Conservation (phyloP, 805 yeast species). For the Spathaspora boniae region DNA sequence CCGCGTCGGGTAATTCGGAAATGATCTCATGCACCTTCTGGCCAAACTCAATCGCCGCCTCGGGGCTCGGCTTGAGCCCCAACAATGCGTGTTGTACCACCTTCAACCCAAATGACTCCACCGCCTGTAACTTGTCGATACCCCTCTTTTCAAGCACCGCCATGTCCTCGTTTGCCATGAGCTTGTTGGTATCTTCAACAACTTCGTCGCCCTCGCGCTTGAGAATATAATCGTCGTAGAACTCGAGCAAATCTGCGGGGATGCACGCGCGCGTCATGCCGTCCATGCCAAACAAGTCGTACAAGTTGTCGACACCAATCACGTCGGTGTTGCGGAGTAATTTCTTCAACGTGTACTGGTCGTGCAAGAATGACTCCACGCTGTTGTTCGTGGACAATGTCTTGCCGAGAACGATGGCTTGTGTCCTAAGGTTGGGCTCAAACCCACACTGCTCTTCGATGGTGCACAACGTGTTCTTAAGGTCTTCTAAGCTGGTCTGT, state of each 20-base stretch:
- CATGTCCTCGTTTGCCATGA: conserved; percentile 33
- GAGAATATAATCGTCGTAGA: conserved; percentile 21
- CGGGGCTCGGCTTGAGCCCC: conserved; percentile 27
- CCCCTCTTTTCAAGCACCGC: conserved; percentile 14
- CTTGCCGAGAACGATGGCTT: conserved; percentile 56
- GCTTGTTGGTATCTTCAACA: conserved; percentile 11
- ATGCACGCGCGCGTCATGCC: conserved; percentile 25
- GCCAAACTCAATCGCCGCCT: conserved; percentile 4
- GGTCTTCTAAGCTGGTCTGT: conserved; percentile 27
- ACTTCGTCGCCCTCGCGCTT: conserved; percentile 14
- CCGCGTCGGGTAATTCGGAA: conserved; percentile 25
- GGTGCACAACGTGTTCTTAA: conserved; percentile 39
- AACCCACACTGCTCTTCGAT: conserved; percentile 21
- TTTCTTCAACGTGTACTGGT: conserved; percentile 12
- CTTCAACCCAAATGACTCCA: conserved; percentile 73
- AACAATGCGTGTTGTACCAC: conserved; percentile 72
- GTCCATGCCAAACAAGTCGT: conserved; percentile 24
- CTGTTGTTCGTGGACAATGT: conserved; percentile 13
- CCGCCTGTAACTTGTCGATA: conserved; percentile 54
- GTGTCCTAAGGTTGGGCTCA: conserved; percentile 52
- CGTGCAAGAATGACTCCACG: conserved; percentile 12
- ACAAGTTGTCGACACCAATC: conserved; percentile 47
- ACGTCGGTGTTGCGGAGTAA: conserved; percentile 50
- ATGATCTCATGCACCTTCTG: conserved; percentile 22
- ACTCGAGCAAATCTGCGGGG: conserved; percentile 29